phyloP scores from a whole-genome alignment of 495 filamentous ascomycete genomes.

The Lasiosphaeria hispida region DNA sequence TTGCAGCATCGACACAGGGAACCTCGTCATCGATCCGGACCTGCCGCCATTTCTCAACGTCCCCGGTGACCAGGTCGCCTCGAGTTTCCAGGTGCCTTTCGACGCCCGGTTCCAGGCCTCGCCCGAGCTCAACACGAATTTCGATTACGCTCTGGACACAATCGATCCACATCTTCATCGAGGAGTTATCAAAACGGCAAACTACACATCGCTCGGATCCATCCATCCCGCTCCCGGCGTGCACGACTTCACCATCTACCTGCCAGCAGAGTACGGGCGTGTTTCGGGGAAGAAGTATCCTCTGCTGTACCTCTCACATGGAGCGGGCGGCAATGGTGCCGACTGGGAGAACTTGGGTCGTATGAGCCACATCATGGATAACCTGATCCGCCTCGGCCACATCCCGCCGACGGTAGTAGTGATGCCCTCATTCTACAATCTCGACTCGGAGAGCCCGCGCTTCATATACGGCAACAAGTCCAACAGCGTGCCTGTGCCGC shows the following conservation, averaged over 20 bases:
- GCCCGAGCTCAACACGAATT: slow-evolving; percentile 31
- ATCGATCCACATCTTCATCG: slow-evolving; percentile 15
- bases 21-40: slow-evolving; percentile 34
- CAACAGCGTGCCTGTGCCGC: slow-evolving; percentile 17
- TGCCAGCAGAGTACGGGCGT: slow-evolving; percentile 32
- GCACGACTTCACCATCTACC: slow-evolving; percentile 31
- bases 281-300: slow-evolving; percentile 26
- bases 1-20: slow-evolving; percentile 34
- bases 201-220: slow-evolving; percentile 34
- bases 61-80: slow-evolving; percentile 29
- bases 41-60: slow-evolving; percentile 32
- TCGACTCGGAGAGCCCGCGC: slow-evolving; percentile 16
- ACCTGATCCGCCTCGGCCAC: slow-evolving; percentile 32
- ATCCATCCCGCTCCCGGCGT: slow-evolving; percentile 32
- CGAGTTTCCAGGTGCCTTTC: slow-evolving; percentile 38
- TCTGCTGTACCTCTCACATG: slow-evolving; percentile 35
- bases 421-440: slow-evolving; percentile 35
- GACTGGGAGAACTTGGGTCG: slow-evolving; percentile 36
- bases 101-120: slow-evolving; percentile 28
- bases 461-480: slow-evolving; percentile 32
- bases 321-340: slow-evolving; percentile 23
- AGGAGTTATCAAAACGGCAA: slow-evolving; percentile 29
- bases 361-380: slow-evolving; percentile 34
- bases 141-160: slow-evolving; percentile 33
- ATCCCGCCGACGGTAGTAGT: slow-evolving; percentile 35